Evolutionary conservation across 345 rosid species (phyloP), one percentile per base, ranked within the genome.

Genomic region (Euphorbia tirucalli): DNA sequence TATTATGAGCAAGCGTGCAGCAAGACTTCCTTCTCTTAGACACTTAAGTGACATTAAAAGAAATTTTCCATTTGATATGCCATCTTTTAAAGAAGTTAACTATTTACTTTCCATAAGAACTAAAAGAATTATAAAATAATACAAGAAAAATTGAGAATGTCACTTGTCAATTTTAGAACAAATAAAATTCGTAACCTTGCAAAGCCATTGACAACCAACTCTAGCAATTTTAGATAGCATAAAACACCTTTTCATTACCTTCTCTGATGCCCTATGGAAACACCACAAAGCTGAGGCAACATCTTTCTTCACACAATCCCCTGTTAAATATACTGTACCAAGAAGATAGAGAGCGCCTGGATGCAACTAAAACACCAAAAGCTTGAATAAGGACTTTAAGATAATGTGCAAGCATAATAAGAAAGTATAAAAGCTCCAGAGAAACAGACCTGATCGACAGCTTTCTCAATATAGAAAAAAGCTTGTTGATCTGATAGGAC

Each of bases 311-410:
- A 92, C 91, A 65, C 97, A 89, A 68, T 92, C 97, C 71, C 99
- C 97, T 0, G 93, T 83, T 76, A 90, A 76, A 81, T 92, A 92
- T 66, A 94, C 97, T 55, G 88, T 84, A 31, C 98, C 98, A 19
- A 92, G 81, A 66, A 94, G 97, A 79, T 89, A 93, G 69, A 93
- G 96, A 50, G 96, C 98, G 77, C 94, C 94, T 79, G 98, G 93
- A 87, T 93, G 98, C 82, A 93, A 83, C 97, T 93, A 68, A 61
- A 82, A 77, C 37, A 77, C 11, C 50, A 73, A 62, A 77, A 77
- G 75, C 46, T 39, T 66, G 27, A 5, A 58, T 83, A 55, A 87
- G 86, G 50, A 58, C 70, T 71, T 58, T 11, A 15, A 50, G 52
- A 70, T 48, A 39, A 35, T 18, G 22, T 15, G 16, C 69, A 63